Evolutionary conservation across 2,329 filamentous ascomycete genomes (phyloP), one percentile per base, ranked within the genome.

Genomic region (Epichloe amarillans): DNA sequence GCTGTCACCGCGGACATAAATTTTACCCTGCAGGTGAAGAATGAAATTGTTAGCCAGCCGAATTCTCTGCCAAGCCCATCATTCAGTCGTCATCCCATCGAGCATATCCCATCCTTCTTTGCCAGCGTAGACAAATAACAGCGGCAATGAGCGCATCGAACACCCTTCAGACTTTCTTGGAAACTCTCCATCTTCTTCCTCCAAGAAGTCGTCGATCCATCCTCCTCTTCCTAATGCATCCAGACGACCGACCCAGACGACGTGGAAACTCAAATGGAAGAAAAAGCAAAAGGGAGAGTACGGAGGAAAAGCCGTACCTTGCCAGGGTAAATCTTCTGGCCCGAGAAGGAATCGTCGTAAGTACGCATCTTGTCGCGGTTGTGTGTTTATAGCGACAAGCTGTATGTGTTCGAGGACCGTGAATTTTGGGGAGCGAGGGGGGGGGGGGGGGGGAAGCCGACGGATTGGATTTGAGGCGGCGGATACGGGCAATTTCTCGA

Each of bases 1-100:
- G 89, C 87, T 95, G 83, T 98, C 93, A 72, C 91, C 90, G 76
- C 93, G 89, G 82, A 98, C 80, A 80, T 91, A 98, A 79, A 98
- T 86, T 82, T 97, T 97, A 80, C 93, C 93, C 93, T 97, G 71
- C 69, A 67, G 49, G 52, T 57, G 48, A 47, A 8, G 4, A 14
- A 55, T 19, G 38, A 47, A 54, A 30, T 53, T 44, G 60, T 67
- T 62, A 67, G 52, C 44, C 14, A 36, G 41, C 17, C 10, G 23
- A 12, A 12, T 8, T 38, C 10, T 26, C 36, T 8, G n/a, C 1
- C n/a, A 17, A 3, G 1, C 11, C 14, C 19, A 11, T 17, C 3
- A 2, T 37, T 17, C 39, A 10, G 3, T 11, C 8, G 10, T 37
- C 42, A 14, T 39, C 42, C 41, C 2, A 12, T 49, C 43, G 50